These are phyloP conservation scores for Mrakia blollopis DNA, from an alignment of 768 basidiomycete species.

Conservation along the genomic window DNA sequence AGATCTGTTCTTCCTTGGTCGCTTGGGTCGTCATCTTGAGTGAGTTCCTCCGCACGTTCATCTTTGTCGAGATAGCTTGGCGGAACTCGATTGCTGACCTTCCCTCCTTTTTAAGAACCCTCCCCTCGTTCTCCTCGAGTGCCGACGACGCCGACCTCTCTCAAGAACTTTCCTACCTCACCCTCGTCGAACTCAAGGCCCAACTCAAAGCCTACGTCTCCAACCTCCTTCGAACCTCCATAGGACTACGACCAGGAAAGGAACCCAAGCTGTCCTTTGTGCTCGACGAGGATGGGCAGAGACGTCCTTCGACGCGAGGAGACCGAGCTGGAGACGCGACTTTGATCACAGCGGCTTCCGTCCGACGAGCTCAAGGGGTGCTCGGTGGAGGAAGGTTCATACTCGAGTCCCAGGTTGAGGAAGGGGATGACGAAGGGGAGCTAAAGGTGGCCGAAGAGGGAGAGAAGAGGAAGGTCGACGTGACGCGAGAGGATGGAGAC, in stretches of 20 bases:
- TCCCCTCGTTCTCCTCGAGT: background rate
- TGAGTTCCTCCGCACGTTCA: background rate
- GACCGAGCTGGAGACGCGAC: background rate
- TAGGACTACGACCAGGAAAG: background rate
- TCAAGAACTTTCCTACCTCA: background rate
- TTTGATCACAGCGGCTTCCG: background rate
- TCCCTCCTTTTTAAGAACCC: background rate
- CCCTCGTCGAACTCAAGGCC: slow-evolving; percentile 4
- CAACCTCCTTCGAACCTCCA: background rate
- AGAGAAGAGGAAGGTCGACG: background rate
- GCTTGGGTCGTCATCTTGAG: background rate
- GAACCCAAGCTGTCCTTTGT: no score
- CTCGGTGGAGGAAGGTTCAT: background rate
- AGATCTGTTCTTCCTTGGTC: background rate
- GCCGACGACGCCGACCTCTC: background rate
- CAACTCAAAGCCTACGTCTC: background rate
- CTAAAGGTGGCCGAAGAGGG: background rate
- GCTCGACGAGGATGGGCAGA: background rate
- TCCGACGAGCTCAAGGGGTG: background rate
- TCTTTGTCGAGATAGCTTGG: no score
- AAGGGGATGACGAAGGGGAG: background rate
- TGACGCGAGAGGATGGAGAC: background rate
- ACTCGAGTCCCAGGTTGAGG: background rate
- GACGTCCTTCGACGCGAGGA: background rate
- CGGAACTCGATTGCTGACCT: background rate